These are phyloP conservation scores for Aspergillus tamarii DNA, from an alignment of 2,329 filamentous ascomycete genomes.

Conservation along the genomic window DNA sequence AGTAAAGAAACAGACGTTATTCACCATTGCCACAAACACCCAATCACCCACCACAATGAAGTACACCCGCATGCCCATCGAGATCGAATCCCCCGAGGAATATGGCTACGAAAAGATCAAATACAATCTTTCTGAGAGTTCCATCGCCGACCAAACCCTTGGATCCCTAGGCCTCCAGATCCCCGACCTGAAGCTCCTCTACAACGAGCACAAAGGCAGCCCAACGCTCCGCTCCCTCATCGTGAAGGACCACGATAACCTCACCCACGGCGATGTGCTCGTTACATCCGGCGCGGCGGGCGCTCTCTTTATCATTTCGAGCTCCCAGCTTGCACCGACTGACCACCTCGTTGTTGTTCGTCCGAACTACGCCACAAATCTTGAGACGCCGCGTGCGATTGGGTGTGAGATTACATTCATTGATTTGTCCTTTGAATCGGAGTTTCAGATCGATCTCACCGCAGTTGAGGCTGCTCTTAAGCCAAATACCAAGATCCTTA, in stretches of 20 bases:
- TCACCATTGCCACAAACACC: neutral
- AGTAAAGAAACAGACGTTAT: no score
- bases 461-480: neutral
- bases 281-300: neutral
- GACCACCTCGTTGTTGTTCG: neutral
- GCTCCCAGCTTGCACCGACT: neutral
- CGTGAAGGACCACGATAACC: neutral
- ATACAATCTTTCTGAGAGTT: neutral
- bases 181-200: neutral
- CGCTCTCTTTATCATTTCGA: neutral
- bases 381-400: neutral
- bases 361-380: neutral
- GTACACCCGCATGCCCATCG: neutral
- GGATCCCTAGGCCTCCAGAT: neutral
- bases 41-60: neutral
- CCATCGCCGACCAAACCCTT: neutral
- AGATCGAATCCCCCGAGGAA: neutral
- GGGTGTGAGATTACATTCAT: neutral
- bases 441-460: neutral
- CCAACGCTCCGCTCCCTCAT: neutral
- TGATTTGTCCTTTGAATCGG: neutral
- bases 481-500: neutral
- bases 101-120: neutral
- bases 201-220: neutral
- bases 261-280: neutral